phyloP scores from a whole-genome alignment of 495 filamentous ascomycete species.

The Diplogelasinospora grovesii region DNA sequence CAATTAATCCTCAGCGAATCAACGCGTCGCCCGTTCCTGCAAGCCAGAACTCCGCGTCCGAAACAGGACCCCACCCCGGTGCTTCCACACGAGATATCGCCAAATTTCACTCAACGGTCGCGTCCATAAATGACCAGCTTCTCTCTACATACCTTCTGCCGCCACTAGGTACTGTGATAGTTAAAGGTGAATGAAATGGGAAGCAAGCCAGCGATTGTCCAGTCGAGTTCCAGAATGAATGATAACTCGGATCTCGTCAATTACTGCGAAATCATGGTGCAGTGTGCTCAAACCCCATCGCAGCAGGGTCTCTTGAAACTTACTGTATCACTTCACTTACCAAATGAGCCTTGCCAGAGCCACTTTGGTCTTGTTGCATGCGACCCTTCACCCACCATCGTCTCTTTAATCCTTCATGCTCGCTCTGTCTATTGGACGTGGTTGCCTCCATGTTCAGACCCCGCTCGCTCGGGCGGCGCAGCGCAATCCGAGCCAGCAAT shows the following conservation, averaged over 20 bases:
- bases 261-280: neutral
- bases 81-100: conserved; percentile 4
- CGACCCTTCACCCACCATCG: neutral
- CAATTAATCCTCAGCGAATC: conserved; percentile 8
- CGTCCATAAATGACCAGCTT: conserved; percentile 1
- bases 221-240: neutral
- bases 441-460: conserved; percentile 8
- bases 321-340: neutral
- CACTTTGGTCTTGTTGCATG: conserved; percentile 8
- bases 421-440: conserved; percentile 5
- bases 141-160: neutral
- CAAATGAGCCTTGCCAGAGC: neutral
- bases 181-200: too few species aligned
- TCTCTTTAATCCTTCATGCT: conserved; percentile 5
- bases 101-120: conserved; percentile 2
- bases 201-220: too few species aligned
- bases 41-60: conserved; percentile 7
- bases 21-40: conserved; percentile 10
- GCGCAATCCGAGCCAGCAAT: too few species aligned
- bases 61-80: neutral
- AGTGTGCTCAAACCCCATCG: neutral
- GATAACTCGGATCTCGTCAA: neutral
- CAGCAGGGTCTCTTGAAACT: neutral
- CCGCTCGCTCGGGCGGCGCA: too few species aligned
- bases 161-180: too few species aligned